Base-by-base conservation (phyloP, 768 basidiomycete genomes). In the Kwoniella newhampshirensis region DNA sequence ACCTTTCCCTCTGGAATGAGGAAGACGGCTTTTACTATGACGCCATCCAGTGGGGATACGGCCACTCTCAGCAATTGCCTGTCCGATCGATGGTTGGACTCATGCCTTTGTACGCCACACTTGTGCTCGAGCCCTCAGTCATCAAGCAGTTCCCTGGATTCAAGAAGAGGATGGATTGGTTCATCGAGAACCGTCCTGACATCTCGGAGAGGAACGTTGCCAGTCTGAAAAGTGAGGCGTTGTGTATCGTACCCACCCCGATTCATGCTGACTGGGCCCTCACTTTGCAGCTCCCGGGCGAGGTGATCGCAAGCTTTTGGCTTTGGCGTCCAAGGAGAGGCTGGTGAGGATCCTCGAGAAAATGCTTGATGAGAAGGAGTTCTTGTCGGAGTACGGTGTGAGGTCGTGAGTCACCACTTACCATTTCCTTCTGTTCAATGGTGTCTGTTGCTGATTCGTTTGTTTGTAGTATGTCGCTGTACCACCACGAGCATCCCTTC, bases 121-220 rank as follows among this genome's bases (percentile, higher is more conserved):
- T 97, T 21, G 92, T 94, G 1, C 81, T 99, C 35, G 96, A 98
- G 73, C 93, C 96, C 2, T 79, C 85, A 5, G 84, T 86, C 25
- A 82, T 99, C 66, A 90, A 91, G 70, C 84, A 88, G 26, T 89
- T 98, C 80, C 92, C 93, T 7, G 92, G 96, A 1, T 99, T 99
- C 83, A 97, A 91, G 81, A 98, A 97, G 79, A 84, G 96, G 36
- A 84, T 99, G 84, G 91, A 99, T 59, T 98, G 96, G 96, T 99
- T 98, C 79, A 84, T 97, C 50, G 85, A 96, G 68, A 88, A 98
- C 77, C 80, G 93, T n/a, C 85, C 87, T 0, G 89, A 86, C 54
- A 83, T 97, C 39, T 87, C 91, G 12, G 82, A 82, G 47, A 81
- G 96, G 64, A 99, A 96, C 76, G 91, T 98, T 82, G 93, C 96